Evolutionary conservation across 345 rosid genomes (phyloP), one percentile per base, ranked within the genome.

Genomic region (Citrus sp.): DNA sequence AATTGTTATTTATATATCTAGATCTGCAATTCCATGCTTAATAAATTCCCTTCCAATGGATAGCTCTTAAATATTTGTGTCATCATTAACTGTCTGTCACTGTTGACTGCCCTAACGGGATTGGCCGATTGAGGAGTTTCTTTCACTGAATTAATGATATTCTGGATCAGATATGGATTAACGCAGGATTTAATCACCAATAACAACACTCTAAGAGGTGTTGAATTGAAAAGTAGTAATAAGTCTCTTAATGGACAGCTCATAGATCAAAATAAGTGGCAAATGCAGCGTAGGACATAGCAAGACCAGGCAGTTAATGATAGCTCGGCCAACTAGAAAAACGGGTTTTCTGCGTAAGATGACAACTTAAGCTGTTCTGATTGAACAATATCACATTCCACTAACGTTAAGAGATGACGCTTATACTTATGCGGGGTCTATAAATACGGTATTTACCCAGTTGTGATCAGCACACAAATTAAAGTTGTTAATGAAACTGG

Each of bases 391-490:
- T 19, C 24, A 18, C 6, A 28, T 7, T 25, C 51, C 42, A 75
- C 42, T 65, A 46, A 65, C 30, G 27, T 65, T 49, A 10, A 49
- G 25, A 74, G 49, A 30, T 14, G 25, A 34, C 35, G 63, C 35
- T 5, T 9, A 37, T 14, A 75, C 5, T 0, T 35, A 5, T 42
- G n/a, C 13, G 32, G 62, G 28, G 73, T 37, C 84, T 82, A 86
- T 86, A 84, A 55, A 72, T 79, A 78, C 25, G 63, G 30, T 71
- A 77, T 71, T 35, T 77, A 70, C 18, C 72, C 6, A 76, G 72
- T 73, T 72, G 56, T 76, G 73, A 18, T 69, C 74, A 68, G 62
- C 40, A 74, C 69, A 72, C 68, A 61, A 4, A 62, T 7, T 24
- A 24, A 65, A 30, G 22, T 9, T 24, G 25, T 22, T 35, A 25